phyloP scores from a whole-genome alignment of 306 rosid genomes.

The Gleditsia sinensis region DNA sequence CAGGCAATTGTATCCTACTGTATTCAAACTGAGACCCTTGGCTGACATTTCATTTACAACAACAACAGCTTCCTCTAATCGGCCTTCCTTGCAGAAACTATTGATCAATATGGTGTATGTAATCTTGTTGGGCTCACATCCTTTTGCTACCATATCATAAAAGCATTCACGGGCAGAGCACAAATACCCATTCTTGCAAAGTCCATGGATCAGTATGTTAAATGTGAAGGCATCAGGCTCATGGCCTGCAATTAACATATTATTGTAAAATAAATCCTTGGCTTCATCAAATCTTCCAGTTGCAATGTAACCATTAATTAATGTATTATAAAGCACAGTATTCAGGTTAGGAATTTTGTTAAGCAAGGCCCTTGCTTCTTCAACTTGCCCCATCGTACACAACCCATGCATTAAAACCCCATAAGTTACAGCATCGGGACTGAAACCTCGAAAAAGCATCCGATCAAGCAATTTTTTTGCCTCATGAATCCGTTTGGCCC shows the following conservation, averaged over 20 bases:
- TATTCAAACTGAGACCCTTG: slow-evolving; percentile 65
- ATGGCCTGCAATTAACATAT: slow-evolving; percentile 59
- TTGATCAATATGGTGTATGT: slow-evolving; percentile 79
- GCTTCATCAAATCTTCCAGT: slow-evolving; percentile 76
- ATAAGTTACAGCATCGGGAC: slow-evolving; percentile 68
- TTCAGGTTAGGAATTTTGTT: slow-evolving; percentile 65
- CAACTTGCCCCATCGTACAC: slow-evolving; percentile 69
- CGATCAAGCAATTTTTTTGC: slow-evolving; percentile 83
- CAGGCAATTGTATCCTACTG: slow-evolving; percentile 80
- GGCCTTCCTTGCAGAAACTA: slow-evolving; percentile 75
- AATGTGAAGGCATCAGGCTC: slow-evolving; percentile 76
- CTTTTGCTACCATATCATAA: slow-evolving; percentile 62
- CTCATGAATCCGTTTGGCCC: slow-evolving; percentile 58
- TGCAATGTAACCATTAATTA: slow-evolving; percentile 79
- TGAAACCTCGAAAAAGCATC: slow-evolving; percentile 72
- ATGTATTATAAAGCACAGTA: slow-evolving; percentile 62
- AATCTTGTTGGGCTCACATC: slow-evolving; percentile 72
- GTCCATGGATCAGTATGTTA: slow-evolving; percentile 77
- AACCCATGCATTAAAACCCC: slow-evolving; percentile 78
- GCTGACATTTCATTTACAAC: slow-evolving; percentile 71
- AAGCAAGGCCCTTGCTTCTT: slow-evolving; percentile 73
- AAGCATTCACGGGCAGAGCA: slow-evolving; percentile 66
- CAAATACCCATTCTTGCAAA: slow-evolving; percentile 74
- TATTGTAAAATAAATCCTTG: slow-evolving; percentile 52
- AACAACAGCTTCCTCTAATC: slow-evolving; percentile 57